A percentile compares a stretch with the other conserved stretches of the same genome.
Evolutionary conservation across 2,329 filamentous ascomycete species (phyloP).

Genomic region (Didymella lethalis): DNA sequence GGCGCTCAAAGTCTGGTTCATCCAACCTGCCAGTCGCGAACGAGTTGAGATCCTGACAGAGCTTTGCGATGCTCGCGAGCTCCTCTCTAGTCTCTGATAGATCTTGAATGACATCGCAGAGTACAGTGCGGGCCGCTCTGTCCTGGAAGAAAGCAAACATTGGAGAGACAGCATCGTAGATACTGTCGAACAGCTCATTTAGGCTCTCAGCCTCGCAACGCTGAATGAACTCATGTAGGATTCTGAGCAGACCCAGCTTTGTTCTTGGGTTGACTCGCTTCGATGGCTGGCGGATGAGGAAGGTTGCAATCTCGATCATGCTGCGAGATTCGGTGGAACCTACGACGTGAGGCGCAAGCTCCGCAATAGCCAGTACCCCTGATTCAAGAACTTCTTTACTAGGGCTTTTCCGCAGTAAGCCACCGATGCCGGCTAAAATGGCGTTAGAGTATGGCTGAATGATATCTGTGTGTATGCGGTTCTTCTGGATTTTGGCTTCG

Average conservation of each 20-base stretch:
- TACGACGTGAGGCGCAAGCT: conserved; percentile 61
- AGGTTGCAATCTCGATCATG: conserved; percentile 80
- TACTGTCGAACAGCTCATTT: conserved; percentile 65
- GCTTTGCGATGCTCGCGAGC: conserved; percentile 68
- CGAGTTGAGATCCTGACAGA: conserved; percentile 84
- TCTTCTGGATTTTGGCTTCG: conserved; percentile 65
- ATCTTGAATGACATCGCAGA: conserved; percentile 76
- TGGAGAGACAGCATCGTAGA: conserved; percentile 78
- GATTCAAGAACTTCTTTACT: conserved; percentile 80
- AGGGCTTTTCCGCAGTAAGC: conserved; percentile 64
- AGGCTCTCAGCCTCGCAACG: conserved; percentile 67
- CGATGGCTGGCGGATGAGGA: conserved; percentile 83
- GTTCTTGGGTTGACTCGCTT: conserved; percentile 81
- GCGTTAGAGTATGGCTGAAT: conserved; percentile 72
- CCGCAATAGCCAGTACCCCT: conserved; percentile 80
- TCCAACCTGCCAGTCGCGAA: conserved; percentile 76
- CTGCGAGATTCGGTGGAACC: conserved; percentile 70
- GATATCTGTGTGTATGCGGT: conserved; percentile 47
- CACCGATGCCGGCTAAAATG: conserved; percentile 65
- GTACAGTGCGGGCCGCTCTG: conserved; percentile 73
- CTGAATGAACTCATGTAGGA: conserved; percentile 81
- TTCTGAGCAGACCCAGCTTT: conserved; percentile 80
- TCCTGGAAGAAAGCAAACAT: conserved; percentile 94
- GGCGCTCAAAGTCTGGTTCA: conserved; percentile 85
- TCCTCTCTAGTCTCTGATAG: conserved; percentile 71